Percentiles rank a stretch among this genome's conserved stretches.
phyloP scores from a whole-genome alignment of 352 stramenopile species.

The Phytophthora syringae region DNA sequence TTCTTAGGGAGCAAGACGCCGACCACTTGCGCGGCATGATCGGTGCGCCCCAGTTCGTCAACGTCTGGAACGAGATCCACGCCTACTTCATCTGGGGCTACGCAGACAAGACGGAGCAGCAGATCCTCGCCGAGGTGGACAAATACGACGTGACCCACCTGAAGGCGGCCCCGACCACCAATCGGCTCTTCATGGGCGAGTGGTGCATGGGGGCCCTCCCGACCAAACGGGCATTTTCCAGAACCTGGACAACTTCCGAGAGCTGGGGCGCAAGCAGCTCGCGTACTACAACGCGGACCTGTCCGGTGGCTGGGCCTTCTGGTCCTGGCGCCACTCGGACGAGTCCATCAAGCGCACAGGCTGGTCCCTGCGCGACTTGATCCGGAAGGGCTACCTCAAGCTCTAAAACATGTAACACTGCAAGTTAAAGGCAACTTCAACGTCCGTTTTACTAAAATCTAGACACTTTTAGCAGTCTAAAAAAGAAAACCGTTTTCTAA shows the following conservation, averaged over 20 bases:
- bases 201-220: conserved; percentile 48
- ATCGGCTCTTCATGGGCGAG: conserved; percentile 49
- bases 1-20: conserved; percentile 46
- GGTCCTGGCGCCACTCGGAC: conserved; percentile 56
- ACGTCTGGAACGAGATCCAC: conserved; percentile 70
- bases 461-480: too few relatives aligned
- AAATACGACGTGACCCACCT: conserved; percentile 27
- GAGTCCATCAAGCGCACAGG: conserved; percentile 36
- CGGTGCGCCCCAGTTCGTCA: conserved; percentile 37
- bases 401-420: too few relatives aligned
- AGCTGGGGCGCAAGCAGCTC: conserved; percentile 38
- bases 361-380: conserved; percentile 29
- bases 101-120: conserved; percentile 24
- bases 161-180: too few relatives aligned
- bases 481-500: too few relatives aligned
- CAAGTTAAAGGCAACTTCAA: too few relatives aligned
- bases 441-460: too few relatives aligned
- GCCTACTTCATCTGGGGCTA: conserved; percentile 59
- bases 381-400: not conserved
- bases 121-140: conserved; percentile 25
- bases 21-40: too few relatives aligned
- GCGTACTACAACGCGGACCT: conserved; percentile 24
- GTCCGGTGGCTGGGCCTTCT: too few relatives aligned
- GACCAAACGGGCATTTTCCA: conserved; percentile 31
- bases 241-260: conserved; percentile 24